Evolutionary conservation across 1,284 basidiomycete species (phyloP), one percentile per base, ranked within the genome.

Genomic region (Apiotrichum montevideense): DNA sequence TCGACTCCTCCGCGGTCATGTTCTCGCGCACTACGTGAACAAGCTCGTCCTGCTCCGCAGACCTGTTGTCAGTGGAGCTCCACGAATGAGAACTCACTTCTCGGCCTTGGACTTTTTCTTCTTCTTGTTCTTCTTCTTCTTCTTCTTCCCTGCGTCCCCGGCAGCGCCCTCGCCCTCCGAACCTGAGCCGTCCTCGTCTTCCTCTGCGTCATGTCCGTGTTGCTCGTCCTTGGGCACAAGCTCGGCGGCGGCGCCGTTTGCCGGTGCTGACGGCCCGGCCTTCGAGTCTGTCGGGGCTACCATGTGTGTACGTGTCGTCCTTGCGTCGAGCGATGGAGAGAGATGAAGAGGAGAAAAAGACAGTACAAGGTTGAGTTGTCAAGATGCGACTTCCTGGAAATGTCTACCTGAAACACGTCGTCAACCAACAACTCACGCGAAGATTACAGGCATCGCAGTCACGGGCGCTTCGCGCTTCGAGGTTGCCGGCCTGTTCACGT

Each of bases 81-180:
- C 29, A 13, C 13, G 2, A 39, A 39, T 39, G 8, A 39, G 29
- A 42, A 49, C 47, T 29, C 47, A 49, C 57, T 69, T 71, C 46
- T 68, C 64, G 8, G 70, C 70, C 62, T 77, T 74, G 40, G 67
- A 68, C 33, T 72, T 76, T 56, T 74, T 54, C 65, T 56, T 68
- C 52, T 39, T 61, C 62, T 56, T 68, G 59, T 62, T 59, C 54
- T 55, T 64, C 59, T 56, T 65, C 58, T 55, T 64, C 58, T 58
- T 61, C 64, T 60, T 61, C 53, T 58, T 64, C 14, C 37, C 53
- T 29, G 57, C 56, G 47, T 54, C 60, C 33, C 63, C 61, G 35
- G 59, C 63, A n/a, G 56, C 66, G 32, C 53, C 55, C 33, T 57
- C 51, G 34, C 39, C 58, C 6, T 53, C 58, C 4, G 56, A 56